phyloP scores from a whole-genome alignment of 768 basidiomycete genomes.

The Termitomyces sp. region DNA sequence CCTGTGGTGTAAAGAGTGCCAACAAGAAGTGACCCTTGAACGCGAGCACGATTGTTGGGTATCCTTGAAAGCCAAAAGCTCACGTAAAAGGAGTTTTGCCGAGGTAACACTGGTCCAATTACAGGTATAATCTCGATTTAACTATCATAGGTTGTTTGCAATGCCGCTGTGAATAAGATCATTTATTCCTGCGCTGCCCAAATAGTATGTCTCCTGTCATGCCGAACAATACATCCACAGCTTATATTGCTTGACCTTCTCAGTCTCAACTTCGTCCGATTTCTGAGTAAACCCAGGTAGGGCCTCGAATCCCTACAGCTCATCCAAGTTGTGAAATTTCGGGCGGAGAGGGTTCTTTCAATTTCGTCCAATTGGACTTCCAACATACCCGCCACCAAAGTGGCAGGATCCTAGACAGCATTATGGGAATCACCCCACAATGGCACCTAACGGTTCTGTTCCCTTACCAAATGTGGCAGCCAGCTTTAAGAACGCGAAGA shows the following conservation, averaged over 20 bases:
- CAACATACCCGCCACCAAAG: no score
- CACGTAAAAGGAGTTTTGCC: conserved; percentile 51
- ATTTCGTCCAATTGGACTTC: no score
- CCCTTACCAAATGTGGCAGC: no score
- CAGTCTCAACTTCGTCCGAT: neutral
- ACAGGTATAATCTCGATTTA: neutral
- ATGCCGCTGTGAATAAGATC: neutral
- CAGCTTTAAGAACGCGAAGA: no score
- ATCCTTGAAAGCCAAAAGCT: conserved; percentile 41
- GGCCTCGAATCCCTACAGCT: no score
- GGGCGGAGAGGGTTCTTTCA: no score
- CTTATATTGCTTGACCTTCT: neutral
- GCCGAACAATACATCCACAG: no score
- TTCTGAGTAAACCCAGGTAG: no score
- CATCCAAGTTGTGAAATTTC: no score
- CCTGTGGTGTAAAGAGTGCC: conserved; percentile 60
- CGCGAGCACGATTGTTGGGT: conserved; percentile 48
- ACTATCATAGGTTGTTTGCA: neutral
- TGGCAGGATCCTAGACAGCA: no score
- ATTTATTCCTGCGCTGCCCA: neutral
- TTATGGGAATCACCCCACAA: no score
- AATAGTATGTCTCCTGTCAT: neutral
- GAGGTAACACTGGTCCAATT: conserved; percentile 28
- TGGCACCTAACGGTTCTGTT: no score
- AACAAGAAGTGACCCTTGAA: conserved; percentile 31